Evolutionary conservation across 257 asterid genomes (phyloP).

Genomic region (Craterostigma plantagineum): DNA sequence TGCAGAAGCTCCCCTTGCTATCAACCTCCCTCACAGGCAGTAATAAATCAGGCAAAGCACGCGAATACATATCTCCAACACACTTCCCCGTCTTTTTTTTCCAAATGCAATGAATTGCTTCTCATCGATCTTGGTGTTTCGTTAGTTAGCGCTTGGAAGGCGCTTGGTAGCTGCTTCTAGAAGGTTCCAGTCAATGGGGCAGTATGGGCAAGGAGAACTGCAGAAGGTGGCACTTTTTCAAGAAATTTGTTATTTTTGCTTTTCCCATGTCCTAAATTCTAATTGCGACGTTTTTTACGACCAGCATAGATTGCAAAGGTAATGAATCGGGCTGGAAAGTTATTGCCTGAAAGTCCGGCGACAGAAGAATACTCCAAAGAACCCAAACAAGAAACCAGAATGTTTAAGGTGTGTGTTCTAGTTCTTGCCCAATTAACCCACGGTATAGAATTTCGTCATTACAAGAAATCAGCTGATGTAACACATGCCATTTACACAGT

Average conservation of each 20-base stretch:
- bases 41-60: constrained; percentile 61
- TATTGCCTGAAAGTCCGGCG: constrained; percentile 38
- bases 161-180: constrained; percentile 75
- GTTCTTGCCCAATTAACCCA: background rate
- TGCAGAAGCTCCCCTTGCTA: constrained; percentile 44
- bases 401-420: constrained; percentile 39
- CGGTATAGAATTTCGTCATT: too few relatives aligned
- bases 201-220: constrained; percentile 79
- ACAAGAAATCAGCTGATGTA: background rate
- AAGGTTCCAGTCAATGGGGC: constrained; percentile 94
- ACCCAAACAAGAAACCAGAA: constrained; percentile 39
- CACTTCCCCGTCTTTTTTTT: too few relatives aligned
- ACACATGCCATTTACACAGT: constrained; percentile 23
- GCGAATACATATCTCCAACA: too few relatives aligned
- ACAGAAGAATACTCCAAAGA: constrained; percentile 23
- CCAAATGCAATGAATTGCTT: constrained; percentile 5
- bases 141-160: constrained; percentile 76
- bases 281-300: constrained; percentile 1
- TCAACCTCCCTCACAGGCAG: constrained; percentile 24
- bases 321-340: constrained; percentile 54
- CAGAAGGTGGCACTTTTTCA: constrained; percentile 34
- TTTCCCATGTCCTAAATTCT: too few relatives aligned
- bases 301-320: constrained; percentile 77
- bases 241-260: too few relatives aligned
- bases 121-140: constrained; percentile 19